phyloP scores from a whole-genome alignment of 176 grass and related monocot genomes.

The Eleusine coracana region DNA sequence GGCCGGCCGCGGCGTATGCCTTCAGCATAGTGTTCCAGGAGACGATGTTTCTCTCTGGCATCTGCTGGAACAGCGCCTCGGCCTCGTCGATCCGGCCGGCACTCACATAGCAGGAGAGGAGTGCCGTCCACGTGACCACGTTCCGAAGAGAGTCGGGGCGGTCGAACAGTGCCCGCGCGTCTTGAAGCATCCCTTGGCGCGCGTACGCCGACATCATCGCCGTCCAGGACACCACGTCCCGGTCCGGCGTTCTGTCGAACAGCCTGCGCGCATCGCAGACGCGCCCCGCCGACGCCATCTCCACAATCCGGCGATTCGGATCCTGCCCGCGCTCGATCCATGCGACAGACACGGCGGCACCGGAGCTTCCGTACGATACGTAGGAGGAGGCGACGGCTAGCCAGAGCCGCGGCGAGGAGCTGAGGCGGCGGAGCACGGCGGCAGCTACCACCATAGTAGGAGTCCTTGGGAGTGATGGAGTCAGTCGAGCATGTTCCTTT shows the following conservation, averaged over 20 bases:
- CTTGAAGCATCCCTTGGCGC: conserved; percentile 40
- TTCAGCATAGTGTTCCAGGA: conserved; percentile 67
- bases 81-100: conserved; percentile 36
- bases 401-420: conserved; percentile 13
- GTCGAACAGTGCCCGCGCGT: conserved; percentile 46
- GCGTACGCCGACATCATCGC: conserved; percentile 49
- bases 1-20: conserved; percentile 33
- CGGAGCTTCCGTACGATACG: not conserved
- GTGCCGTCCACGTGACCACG: conserved; percentile 67
- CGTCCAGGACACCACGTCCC: conserved; percentile 64
- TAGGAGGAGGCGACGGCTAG: not conserved
- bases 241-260: conserved; percentile 47
- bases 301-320: conserved; percentile 33
- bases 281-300: conserved; percentile 25
- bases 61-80: conserved; percentile 45
- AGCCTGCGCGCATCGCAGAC: conserved; percentile 45
- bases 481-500: not conserved
- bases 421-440: conserved; percentile 34
- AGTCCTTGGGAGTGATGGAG: too few species aligned
- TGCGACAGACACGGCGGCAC: not conserved
- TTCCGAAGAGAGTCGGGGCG: conserved; percentile 49
- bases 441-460: conserved; percentile 27
- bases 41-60: conserved; percentile 52
- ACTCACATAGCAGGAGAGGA: conserved; percentile 47
- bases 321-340: not conserved